These are phyloP conservation scores for Neurospora sp. DNA, from an alignment of 495 filamentous ascomycete genomes.

Conservation along the genomic window DNA sequence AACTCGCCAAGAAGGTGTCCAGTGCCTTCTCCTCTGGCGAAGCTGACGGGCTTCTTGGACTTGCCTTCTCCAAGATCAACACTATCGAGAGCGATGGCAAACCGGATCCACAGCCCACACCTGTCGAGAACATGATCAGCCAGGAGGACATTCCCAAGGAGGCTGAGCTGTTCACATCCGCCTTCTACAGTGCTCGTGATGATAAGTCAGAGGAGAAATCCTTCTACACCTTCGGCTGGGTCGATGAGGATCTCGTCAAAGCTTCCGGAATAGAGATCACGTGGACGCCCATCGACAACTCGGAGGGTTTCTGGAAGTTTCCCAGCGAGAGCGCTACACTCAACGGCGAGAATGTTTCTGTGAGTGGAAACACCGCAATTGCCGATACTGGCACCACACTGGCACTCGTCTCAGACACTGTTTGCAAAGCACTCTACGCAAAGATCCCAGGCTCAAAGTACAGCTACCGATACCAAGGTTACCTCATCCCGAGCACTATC, in stretches of 20 bases:
- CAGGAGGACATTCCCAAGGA: slow-evolving; percentile 54
- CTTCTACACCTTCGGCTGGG: slow-evolving; percentile 75
- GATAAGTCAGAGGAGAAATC: slow-evolving; percentile 37
- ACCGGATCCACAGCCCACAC: slow-evolving; percentile 52
- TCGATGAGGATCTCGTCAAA: slow-evolving; percentile 55
- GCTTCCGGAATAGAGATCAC: slow-evolving; percentile 41
- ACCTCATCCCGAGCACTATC: slow-evolving; percentile 50
- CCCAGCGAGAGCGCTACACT: slow-evolving; percentile 49
- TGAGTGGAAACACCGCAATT: slow-evolving; percentile 63
- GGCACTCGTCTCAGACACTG: slow-evolving; percentile 55
- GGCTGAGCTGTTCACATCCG: slow-evolving; percentile 62
- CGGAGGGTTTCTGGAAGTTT: slow-evolving; percentile 66
- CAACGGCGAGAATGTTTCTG: slow-evolving; percentile 46
- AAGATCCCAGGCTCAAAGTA: slow-evolving; percentile 60
- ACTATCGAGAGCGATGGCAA: slow-evolving; percentile 40
- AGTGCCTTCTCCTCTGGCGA: slow-evolving; percentile 45
- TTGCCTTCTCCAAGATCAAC: slow-evolving; percentile 63
- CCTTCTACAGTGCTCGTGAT: slow-evolving; percentile 57
- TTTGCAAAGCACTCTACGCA: slow-evolving; percentile 58
- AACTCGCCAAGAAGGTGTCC: slow-evolving; percentile 58
- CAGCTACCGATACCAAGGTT: slow-evolving; percentile 55
- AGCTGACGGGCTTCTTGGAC: slow-evolving; percentile 66
- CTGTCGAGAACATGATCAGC: slow-evolving; percentile 66
- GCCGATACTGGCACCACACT: slow-evolving; percentile 73
- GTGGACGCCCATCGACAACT: slow-evolving; percentile 59